These are phyloP conservation scores for Primulina tabacum DNA, from an alignment of 257 asterid genomes.

Conservation along the genomic window DNA sequence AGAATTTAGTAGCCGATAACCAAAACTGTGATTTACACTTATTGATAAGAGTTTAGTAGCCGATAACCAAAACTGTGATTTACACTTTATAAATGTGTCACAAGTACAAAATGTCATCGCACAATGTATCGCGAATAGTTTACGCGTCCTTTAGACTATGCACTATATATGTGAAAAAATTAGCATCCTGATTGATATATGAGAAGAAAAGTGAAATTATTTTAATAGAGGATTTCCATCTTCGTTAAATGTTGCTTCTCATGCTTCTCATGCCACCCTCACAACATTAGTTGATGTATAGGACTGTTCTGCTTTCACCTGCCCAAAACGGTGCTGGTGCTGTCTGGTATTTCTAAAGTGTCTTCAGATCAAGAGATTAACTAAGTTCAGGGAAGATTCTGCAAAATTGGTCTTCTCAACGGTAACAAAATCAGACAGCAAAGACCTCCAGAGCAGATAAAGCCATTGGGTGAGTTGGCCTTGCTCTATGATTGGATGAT, in stretches of 20 bases:
- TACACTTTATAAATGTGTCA: constrained; percentile 54
- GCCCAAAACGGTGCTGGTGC: constrained; percentile 16
- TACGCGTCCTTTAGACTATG: constrained; percentile 49
- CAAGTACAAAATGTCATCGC: constrained; percentile 52
- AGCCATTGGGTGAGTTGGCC: constrained; percentile 26
- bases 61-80: constrained; percentile 47
- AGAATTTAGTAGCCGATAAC: constrained; percentile 22
- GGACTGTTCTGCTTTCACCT: constrained; percentile 31
- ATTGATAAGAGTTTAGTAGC: constrained; percentile 22
- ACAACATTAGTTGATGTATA: constrained; percentile 29
- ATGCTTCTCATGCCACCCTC: constrained; percentile 36
- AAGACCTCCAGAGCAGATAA: constrained; percentile 28
- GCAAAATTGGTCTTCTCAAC: constrained; percentile 36
- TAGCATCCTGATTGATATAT: constrained; percentile 32
- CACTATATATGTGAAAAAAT: constrained; percentile 57
- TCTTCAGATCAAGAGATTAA: constrained; percentile 35
- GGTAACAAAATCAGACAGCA: constrained; percentile 23
- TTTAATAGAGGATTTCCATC: constrained; percentile 32
- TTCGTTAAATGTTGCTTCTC: constrained; percentile 19
- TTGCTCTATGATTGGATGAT: constrained; percentile 21
- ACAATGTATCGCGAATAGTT: constrained; percentile 38
- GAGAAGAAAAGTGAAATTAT: constrained; percentile 32
- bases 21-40: constrained; percentile 72
- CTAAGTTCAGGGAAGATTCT: constrained; percentile 25
- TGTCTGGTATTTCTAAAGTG: constrained; percentile 24